Percentiles rank a stretch among this genome's conserved stretches.
These are phyloP conservation scores for Priceomyces melissophilus DNA, from an alignment of 805 yeast species.

Conservation along the genomic window DNA sequence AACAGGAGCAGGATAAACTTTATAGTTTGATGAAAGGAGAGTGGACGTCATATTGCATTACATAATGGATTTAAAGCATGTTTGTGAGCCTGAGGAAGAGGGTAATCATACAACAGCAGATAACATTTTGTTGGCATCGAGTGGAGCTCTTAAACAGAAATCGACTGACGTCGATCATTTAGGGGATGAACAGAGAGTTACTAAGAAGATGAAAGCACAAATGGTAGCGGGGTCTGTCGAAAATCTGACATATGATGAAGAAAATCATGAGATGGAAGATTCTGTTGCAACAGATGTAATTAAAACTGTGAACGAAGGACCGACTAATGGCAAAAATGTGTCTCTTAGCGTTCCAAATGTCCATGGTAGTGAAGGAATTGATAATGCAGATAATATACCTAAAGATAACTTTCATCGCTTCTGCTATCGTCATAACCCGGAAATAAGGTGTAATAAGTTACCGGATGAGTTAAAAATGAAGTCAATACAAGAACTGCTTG, in stretches of 20 bases:
- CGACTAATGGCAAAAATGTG: constrained; percentile 15
- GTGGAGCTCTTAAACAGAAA: background rate
- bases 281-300: background rate
- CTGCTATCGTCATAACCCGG: constrained; percentile 94
- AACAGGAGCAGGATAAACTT: background rate
- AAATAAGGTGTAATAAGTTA: constrained; percentile 65
- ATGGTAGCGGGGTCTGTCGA: background rate
- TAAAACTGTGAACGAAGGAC: no score
- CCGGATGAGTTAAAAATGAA: constrained; percentile 64
- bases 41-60: background rate
- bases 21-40: background rate
- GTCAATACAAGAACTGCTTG: constrained; percentile 56
- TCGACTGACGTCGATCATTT: no score
- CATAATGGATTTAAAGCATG: constrained; percentile 10
- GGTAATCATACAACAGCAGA: constrained; percentile 3
- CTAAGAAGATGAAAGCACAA: background rate
- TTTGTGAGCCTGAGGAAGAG: constrained; percentile 7
- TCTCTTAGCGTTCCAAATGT: constrained; percentile 16
- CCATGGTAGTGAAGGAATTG: constrained; percentile 37
- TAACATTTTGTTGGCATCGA: constrained; percentile 6
- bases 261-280: constrained; percentile 1
- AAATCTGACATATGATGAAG: background rate
- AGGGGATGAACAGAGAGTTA: background rate
- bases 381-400: constrained; percentile 41
- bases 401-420: constrained; percentile 59